Conservation (phyloP, 2,329 filamentous ascomycete species). For the Chaetothyriales sp. region DNA sequence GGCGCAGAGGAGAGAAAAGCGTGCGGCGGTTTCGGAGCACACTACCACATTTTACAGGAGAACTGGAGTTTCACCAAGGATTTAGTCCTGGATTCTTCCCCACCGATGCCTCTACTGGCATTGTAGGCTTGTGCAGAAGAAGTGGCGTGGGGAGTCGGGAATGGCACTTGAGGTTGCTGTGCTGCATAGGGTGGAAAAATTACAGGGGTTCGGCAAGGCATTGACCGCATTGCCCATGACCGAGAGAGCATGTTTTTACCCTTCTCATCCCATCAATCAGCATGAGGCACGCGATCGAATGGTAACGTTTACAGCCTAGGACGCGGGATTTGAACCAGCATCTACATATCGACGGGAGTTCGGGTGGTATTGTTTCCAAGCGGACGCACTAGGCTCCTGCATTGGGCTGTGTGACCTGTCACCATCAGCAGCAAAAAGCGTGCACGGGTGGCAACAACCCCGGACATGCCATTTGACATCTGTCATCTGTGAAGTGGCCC, state of each 20-base stretch:
- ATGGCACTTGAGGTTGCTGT: not conserved
- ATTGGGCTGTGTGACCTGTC: constrained; percentile 12
- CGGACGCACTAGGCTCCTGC: not conserved
- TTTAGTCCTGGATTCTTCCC: not conserved
- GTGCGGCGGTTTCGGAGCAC: too few relatives aligned
- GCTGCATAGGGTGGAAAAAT: not conserved
- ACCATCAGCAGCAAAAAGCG: constrained; percentile 7
- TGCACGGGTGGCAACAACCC: not conserved
- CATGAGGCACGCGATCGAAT: not conserved
- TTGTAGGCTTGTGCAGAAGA: not conserved
- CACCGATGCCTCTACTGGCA: not conserved
- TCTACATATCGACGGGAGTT: not conserved
- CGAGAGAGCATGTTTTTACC: not conserved
- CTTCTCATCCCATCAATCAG: not conserved
- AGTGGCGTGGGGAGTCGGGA: not conserved
- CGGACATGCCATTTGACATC: not conserved
- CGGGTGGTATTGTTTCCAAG: not conserved
- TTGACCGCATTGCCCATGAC: not conserved
- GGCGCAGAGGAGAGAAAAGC: not conserved
- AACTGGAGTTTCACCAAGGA: not conserved
- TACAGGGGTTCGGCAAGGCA: not conserved
- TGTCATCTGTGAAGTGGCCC: constrained; percentile 1
- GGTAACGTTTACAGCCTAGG: not conserved
- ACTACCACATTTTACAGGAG: not conserved
- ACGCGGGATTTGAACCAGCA: not conserved